Evolutionary conservation across 768 basidiomycete genomes (phyloP), one percentile per base, ranked within the genome.

Genomic region (Mycena chlorophos): DNA sequence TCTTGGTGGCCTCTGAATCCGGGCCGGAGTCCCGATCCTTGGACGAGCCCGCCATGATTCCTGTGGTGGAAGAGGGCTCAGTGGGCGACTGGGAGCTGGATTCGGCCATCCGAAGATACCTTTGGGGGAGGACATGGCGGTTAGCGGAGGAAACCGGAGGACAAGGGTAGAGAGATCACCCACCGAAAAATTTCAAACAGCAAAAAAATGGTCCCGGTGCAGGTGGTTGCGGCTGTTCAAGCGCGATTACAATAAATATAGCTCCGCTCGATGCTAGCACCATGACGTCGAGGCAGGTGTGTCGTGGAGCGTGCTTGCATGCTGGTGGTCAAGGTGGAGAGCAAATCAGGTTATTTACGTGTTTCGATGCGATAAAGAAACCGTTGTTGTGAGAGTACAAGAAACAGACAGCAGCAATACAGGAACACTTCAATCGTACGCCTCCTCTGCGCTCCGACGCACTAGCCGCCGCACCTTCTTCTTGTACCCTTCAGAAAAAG

Each of bases 381-480:
- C 40, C 22, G 40, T 6, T 42, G 40, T 42, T 12, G 8, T 8
- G 17, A 34, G 17, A 8, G 40, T 42, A 42, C 40, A 42, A 42
- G 22, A 19, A 20, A 42, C 40, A 42, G 40, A 12, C 8, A 42
- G 22, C 22, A 20, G 13, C 22, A 12, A 34, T 8, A 14, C 20
- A 42, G n/a, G 22, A 12, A 14, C 22, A 8, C 5, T 42, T 42
- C 40, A 42, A 6, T 42, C 40, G 63, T 80, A 91, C 1, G 86
- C 88, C 66, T 94, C 94, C 68, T 98, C 96, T 12, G 94, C 95
- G 63, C 88, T 89, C 72, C 79, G 79, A 57, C 95, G 82, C 45
- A 84, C 96, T 61, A 98, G 73, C 60, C 91, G 83, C 64, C 94
- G 87, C 52, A 99, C 95, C 74, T 94, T 96, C 88, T 97, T 98